Conservation (phyloP, 2,329 filamentous ascomycete genomes). For the Xylaria hypoxylon region DNA sequence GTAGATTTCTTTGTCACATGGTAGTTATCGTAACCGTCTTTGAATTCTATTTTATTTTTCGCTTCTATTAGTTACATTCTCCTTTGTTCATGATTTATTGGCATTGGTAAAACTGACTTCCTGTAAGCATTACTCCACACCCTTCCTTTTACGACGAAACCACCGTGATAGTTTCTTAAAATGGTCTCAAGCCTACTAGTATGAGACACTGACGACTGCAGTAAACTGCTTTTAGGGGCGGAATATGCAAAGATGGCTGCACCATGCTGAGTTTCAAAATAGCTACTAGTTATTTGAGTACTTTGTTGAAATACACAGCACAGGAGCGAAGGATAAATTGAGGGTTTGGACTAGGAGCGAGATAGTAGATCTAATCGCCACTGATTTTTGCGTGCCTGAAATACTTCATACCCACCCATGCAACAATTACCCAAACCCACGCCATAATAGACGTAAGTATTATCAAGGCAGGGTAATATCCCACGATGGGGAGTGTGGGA, state of each 20-base stretch:
- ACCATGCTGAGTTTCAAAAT: neutral
- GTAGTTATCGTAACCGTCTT: neutral
- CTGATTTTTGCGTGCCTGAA: conserved; percentile 96
- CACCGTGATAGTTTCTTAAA: neutral
- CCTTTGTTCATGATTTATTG: neutral
- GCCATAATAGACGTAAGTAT: conserved; percentile 96
- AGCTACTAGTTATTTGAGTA: neutral
- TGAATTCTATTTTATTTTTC: neutral
- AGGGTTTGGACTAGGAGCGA: neutral
- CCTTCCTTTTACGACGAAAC: neutral
- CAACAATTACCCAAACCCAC: conserved; percentile 98
- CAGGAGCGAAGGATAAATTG: neutral
- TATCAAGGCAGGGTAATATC: conserved; percentile 95
- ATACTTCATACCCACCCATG: conserved; percentile 99
- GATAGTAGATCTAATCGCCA: conserved; percentile 59
- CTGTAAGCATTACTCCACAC: neutral
- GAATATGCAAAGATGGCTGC: neutral
- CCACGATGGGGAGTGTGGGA: conserved; percentile 91
- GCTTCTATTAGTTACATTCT: too few species aligned
- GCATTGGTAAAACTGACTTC: too few species aligned
- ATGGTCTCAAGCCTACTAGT: neutral
- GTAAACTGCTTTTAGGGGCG: too few species aligned
- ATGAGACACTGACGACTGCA: neutral
- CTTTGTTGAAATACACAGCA: neutral
- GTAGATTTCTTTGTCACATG: neutral